Base-by-base conservation (phyloP, 805 yeast genomes). In the Ogataea ramenticola region DNA sequence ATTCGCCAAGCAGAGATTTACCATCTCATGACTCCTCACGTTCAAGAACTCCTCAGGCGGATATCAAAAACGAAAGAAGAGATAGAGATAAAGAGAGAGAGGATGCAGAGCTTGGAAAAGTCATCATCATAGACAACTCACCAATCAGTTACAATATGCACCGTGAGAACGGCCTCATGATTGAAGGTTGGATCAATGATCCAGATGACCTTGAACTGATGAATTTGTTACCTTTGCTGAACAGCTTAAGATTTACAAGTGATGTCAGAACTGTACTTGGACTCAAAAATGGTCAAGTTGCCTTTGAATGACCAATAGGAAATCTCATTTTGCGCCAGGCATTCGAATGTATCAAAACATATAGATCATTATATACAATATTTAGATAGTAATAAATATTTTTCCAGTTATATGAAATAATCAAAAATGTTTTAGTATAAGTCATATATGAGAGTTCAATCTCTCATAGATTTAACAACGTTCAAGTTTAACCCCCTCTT, bases 131-230 rank as follows among this genome's bases (percentile, higher is more conserved):
- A 41, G 99, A 93, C 66, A 93, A 93, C 65, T 88, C 96, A 11
- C 98, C 98, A 1, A 76, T 89, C 22, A 84, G 95, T 56, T 93
- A 86, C 60, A 81, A 87, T 15, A 66, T 78, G 60, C 90, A 91
- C 61, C 86, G 80, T 46, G 82, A 82, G 51, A 93, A 93, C 57
- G 99, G 96, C 1, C 82, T 93, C 20, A 80, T 84, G 67, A 88
- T 93, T 7, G 96, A 90, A 64, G 98, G 99, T 39, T 93, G 99
- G 99, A 88, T 93, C 49, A 87, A 86, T 57, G 99, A 93, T 63
- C 96, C 95, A n/a, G 77, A 82, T 32, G 99, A 93, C 58, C 70
- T 81, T 20, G 96, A 88, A 55, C 67, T 93, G 46, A 67, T 93
- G 62, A 81, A 88, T 54, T 65, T 93, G 42, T 62, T 93, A 36